Conservation (phyloP, 2,329 filamentous ascomycete genomes). For the Cytospora paraplurivora region DNA sequence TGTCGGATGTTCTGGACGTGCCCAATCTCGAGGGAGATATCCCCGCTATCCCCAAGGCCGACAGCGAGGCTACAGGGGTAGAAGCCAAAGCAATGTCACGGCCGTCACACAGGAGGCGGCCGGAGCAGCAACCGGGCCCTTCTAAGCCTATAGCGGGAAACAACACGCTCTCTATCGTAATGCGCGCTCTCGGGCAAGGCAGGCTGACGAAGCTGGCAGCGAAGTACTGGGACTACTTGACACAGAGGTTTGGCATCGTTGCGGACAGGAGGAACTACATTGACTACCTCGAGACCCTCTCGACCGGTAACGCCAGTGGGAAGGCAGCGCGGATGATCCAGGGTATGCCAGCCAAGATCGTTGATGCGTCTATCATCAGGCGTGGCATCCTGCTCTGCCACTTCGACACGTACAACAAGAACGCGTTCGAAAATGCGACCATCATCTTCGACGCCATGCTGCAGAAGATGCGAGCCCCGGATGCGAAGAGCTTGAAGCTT, state of each 20-base stretch:
- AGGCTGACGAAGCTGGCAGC: slow-evolving; percentile 63
- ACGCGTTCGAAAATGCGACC: slow-evolving; percentile 66
- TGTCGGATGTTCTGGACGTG: slow-evolving; percentile 82
- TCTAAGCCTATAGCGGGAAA: slow-evolving; percentile 37
- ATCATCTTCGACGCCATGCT: slow-evolving; percentile 67
- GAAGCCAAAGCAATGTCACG: not conserved
- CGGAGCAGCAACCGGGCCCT: slow-evolving; percentile 1
- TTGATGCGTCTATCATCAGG: slow-evolving; percentile 61
- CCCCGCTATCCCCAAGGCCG: slow-evolving; percentile 32
- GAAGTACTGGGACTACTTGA: slow-evolving; percentile 78
- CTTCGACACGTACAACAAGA: slow-evolving; percentile 75
- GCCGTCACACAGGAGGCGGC: not conserved
- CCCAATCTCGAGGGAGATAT: slow-evolving; percentile 47
- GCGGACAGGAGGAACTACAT: slow-evolving; percentile 75
- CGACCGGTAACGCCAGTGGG: slow-evolving; percentile 65
- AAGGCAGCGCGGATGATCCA: slow-evolving; percentile 62
- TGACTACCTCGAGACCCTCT: slow-evolving; percentile 67
- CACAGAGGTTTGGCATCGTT: slow-evolving; percentile 58
- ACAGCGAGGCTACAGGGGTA: not conserved
- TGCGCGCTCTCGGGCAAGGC: slow-evolving; percentile 64
- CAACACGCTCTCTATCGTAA: slow-evolving; percentile 68
- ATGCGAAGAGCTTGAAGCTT: slow-evolving; percentile 52
- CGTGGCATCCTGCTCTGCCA: slow-evolving; percentile 74
- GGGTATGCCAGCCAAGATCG: slow-evolving; percentile 49
- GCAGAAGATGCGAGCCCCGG: slow-evolving; percentile 45